phyloP scores from a whole-genome alignment of 78 protist genomes.

The Isochrysis galbana region DNA sequence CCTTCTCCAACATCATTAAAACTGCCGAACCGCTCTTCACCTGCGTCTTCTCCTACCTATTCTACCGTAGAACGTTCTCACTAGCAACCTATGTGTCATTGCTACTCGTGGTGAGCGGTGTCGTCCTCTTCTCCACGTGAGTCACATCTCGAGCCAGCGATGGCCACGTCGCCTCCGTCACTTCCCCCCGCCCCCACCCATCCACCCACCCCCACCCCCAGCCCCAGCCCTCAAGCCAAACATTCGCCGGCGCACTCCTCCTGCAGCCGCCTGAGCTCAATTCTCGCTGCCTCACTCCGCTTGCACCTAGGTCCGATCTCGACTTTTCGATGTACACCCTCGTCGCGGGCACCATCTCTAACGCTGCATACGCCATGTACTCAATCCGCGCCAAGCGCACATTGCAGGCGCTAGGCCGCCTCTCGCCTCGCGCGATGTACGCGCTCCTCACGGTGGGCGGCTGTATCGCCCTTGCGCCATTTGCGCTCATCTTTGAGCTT shows the following conservation, averaged over 20 bases:
- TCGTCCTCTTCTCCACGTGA: not conserved
- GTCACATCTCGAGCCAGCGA: not conserved
- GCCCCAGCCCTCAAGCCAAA: no score
- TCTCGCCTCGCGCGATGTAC: not conserved
- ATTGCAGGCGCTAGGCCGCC: no score
- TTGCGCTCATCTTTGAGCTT: not conserved
- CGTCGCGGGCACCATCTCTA: not conserved
- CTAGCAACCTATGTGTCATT: not conserved
- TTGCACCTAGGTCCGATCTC: not conserved
- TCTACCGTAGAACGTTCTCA: not conserved
- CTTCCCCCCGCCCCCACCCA: not conserved
- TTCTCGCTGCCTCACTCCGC: no score
- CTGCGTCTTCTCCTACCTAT: not conserved
- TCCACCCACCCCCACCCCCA: not conserved
- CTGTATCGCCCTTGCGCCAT: not conserved
- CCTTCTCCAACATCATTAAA: constrained; percentile 12
- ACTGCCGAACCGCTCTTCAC: constrained; percentile 16
- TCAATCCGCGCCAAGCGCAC: not conserved
- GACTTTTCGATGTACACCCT: not conserved
- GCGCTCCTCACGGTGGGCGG: not conserved
- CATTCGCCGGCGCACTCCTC: no score
- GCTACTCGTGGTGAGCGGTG: constrained; percentile 6
- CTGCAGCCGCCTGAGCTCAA: no score
- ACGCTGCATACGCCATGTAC: constrained; percentile 13
- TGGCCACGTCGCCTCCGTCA: not conserved